A percentile compares a stretch with the other conserved stretches of the same genome.
Evolutionary conservation across 2,329 filamentous ascomycete species (phyloP).

Genomic region (Talaromyces atroroseus): DNA sequence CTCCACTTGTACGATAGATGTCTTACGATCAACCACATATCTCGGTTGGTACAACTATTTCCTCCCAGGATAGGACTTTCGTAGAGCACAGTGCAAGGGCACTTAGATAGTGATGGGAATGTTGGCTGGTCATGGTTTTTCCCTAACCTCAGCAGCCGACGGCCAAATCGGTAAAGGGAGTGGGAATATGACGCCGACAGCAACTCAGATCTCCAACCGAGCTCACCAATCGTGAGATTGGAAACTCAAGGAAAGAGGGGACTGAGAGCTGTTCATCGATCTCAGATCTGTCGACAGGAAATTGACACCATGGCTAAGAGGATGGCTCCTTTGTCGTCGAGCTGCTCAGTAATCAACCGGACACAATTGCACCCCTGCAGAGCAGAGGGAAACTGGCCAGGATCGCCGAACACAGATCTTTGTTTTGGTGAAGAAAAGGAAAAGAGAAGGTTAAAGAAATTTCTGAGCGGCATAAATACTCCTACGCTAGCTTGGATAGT

Average conservation of each 20-base stretch:
- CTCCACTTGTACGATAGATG: constrained; percentile 1
- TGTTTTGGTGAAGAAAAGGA: constrained; percentile 41
- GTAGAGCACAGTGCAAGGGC: not conserved
- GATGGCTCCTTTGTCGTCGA: constrained; percentile 85
- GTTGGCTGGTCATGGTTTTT: constrained; percentile 78
- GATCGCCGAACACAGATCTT: constrained; percentile 85
- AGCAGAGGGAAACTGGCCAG: constrained; percentile 46
- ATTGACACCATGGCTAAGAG: constrained; percentile 67
- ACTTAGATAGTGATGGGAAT: constrained; percentile 48
- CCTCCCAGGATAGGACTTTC: not conserved
- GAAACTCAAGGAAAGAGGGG: constrained; percentile 60
- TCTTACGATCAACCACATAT: constrained; percentile 3
- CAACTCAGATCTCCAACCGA: constrained; percentile 51
- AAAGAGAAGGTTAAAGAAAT: constrained; percentile 34
- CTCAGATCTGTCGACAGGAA: constrained; percentile 95
- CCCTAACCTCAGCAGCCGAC: constrained; percentile 85
- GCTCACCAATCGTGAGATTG: constrained; percentile 54
- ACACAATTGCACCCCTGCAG: constrained; percentile 47
- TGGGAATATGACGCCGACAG: constrained; percentile 78
- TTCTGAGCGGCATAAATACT: constrained; percentile 21
- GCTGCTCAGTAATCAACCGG: constrained; percentile 78
- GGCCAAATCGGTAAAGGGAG: constrained; percentile 73
- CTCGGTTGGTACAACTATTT: not conserved
- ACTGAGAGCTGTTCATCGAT: constrained; percentile 56
- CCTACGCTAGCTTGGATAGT: constrained; percentile 18